Conservation (phyloP, 495 filamentous ascomycete genomes). For the Podospora pseudopauciseta region DNA sequence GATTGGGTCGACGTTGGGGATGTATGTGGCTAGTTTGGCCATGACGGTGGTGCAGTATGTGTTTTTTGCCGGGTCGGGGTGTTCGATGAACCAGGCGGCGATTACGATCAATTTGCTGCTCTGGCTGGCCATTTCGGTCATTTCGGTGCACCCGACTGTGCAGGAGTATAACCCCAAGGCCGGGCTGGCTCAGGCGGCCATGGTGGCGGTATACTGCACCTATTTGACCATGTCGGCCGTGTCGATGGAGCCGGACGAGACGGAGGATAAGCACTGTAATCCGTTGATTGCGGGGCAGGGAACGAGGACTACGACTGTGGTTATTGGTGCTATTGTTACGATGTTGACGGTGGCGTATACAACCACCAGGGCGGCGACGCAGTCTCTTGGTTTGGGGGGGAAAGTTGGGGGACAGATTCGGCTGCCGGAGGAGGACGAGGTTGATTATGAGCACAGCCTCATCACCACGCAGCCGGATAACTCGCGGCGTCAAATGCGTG, state of each 20-base stretch:
- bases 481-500: slow-evolving; percentile 82
- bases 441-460: slow-evolving; percentile 72
- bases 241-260: slow-evolving; percentile 88
- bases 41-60: slow-evolving; percentile 97
- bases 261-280: slow-evolving; percentile 81
- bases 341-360: slow-evolving; percentile 98
- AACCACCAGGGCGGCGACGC: slow-evolving; percentile 92
- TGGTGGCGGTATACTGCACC: slow-evolving; percentile 97
- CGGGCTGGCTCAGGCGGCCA: slow-evolving; percentile 91
- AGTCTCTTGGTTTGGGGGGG: slow-evolving; percentile 73
- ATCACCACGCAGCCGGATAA: slow-evolving; percentile 78
- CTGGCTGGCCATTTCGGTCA: slow-evolving; percentile 71
- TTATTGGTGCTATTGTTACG: slow-evolving; percentile 90
- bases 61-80: slow-evolving; percentile 82
- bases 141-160: slow-evolving; percentile 86
- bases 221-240: slow-evolving; percentile 98
- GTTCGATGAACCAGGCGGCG: slow-evolving; percentile 87
- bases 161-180: slow-evolving; percentile 92
- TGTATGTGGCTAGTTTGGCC: slow-evolving; percentile 84
- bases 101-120: slow-evolving; percentile 80
- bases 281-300: slow-evolving; percentile 83
- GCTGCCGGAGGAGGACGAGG: slow-evolving; percentile 33
- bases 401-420: slow-evolving; percentile 51
- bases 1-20: slow-evolving; percentile 86
- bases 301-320: slow-evolving; percentile 82